phyloP scores from a whole-genome alignment of 1,284 basidiomycete genomes.

The Exobasidium rhododendri region DNA sequence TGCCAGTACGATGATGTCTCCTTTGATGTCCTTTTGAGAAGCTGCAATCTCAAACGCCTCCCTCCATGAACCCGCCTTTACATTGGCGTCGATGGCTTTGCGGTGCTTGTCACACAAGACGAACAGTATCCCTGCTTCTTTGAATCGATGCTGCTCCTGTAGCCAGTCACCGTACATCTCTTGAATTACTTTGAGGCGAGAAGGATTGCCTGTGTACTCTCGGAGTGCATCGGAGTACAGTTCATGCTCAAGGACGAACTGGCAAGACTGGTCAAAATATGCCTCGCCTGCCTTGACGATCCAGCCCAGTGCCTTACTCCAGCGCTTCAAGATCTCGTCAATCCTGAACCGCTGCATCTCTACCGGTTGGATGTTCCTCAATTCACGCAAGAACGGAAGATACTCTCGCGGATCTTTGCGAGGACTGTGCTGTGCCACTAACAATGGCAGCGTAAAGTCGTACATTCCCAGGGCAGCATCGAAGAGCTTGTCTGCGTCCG shows the following conservation, averaged over 20 bases:
- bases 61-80: conserved; percentile 36
- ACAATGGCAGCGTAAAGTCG: conserved; percentile 88
- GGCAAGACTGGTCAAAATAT: conserved; percentile 73
- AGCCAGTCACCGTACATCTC: conserved; percentile 83
- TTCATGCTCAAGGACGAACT: conserved; percentile 74
- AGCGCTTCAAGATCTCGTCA: conserved; percentile 82
- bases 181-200: conserved; percentile 24
- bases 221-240: conserved; percentile 59
- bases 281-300: conserved; percentile 71
- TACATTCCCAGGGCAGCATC: conserved; percentile 97
- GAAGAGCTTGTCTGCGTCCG: conserved; percentile 86
- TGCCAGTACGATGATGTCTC: conserved; percentile 58
- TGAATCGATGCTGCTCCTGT: conserved; percentile 76
- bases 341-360: conserved; percentile 84
- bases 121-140: conserved; percentile 65
- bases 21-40: conserved; percentile 46
- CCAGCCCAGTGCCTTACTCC: conserved; percentile 72
- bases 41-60: conserved; percentile 34
- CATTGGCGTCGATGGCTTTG: conserved; percentile 42
- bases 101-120: neutral
- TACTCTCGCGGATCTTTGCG: conserved; percentile 97
- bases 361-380: conserved; percentile 71
- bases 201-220: conserved; percentile 23
- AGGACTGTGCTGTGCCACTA: conserved; percentile 95
- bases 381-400: conserved; percentile 87